phyloP scores from a whole-genome alignment of 2,329 filamentous ascomycete genomes.

The Colletotrichum aenigma region DNA sequence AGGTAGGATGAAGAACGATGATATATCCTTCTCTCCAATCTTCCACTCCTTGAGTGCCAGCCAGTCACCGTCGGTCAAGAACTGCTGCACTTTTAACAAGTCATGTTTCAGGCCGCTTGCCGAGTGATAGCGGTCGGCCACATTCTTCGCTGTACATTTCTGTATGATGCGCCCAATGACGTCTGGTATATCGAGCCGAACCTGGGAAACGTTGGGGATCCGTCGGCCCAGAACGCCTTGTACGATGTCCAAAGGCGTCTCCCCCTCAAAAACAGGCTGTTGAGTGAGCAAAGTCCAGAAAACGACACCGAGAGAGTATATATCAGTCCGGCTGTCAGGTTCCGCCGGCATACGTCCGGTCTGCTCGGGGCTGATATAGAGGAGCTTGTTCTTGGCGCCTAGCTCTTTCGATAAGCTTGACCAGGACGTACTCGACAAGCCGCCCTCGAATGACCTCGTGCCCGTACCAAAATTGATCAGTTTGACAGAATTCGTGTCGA shows the following conservation, averaged over 20 bases:
- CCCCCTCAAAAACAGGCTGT: constrained; percentile 78
- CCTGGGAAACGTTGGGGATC: constrained; percentile 76
- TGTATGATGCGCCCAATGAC: constrained; percentile 83
- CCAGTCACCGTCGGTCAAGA: constrained; percentile 77
- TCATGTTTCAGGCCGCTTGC: constrained; percentile 86
- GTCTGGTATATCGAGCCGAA: constrained; percentile 84
- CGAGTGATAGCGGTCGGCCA: constrained; percentile 88
- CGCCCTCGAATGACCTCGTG: constrained; percentile 86
- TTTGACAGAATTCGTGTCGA: constrained; percentile 73
- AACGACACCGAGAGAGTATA: constrained; percentile 87
- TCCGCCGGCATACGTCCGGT: constrained; percentile 92
- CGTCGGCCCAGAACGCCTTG: constrained; percentile 84
- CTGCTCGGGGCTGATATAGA: constrained; percentile 93
- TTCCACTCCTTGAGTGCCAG: constrained; percentile 74
- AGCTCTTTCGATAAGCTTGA: constrained; percentile 80
- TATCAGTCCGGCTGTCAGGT: constrained; percentile 89
- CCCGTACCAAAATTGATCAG: constrained; percentile 88
- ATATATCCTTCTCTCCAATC: constrained; percentile 84
- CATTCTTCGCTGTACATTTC: constrained; percentile 89
- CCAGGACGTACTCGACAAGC: constrained; percentile 86
- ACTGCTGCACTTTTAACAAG: constrained; percentile 72
- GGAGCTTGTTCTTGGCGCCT: constrained; percentile 85
- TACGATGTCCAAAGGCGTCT: constrained; percentile 85
- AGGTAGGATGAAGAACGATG: constrained; percentile 89
- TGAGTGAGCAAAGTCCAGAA: constrained; percentile 88